These are phyloP conservation scores for Leccinellum rugosiceps DNA, from an alignment of 768 basidiomycete species.

Conservation along the genomic window DNA sequence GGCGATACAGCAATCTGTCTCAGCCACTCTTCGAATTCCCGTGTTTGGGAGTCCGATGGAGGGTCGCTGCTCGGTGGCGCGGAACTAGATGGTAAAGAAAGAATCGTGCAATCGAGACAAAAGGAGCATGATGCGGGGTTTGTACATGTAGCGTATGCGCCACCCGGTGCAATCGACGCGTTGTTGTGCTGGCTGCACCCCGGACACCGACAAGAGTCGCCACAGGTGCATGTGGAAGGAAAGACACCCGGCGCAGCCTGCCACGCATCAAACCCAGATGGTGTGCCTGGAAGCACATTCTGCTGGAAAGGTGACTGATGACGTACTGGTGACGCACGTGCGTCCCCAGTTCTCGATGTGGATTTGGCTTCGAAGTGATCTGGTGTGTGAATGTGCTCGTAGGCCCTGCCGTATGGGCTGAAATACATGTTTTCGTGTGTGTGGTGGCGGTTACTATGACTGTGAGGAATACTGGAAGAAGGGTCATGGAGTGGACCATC, in stretches of 20 bases:
- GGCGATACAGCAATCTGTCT: conserved; percentile 41
- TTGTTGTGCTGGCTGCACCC: conserved; percentile 59
- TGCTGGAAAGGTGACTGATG: conserved; percentile 27
- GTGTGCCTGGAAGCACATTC: conserved; percentile 26
- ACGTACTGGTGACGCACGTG: conserved; percentile 19
- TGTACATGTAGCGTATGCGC: conserved; percentile 34
- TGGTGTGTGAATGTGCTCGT: conserved; percentile 45
- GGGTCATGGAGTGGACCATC: conserved; percentile 47
- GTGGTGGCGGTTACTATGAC: conserved; percentile 44
- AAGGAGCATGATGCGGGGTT: conserved; percentile 40
- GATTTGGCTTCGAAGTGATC: conserved; percentile 32
- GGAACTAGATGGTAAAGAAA: conserved; percentile 43
- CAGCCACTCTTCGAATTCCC: conserved; percentile 63
- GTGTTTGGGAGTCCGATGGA: conserved; percentile 41
- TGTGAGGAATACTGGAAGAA: conserved; percentile 42
- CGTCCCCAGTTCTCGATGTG: conserved; percentile 10
- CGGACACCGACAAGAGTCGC: conserved; percentile 59
- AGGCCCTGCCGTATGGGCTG: conserved; percentile 69
- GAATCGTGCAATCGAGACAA: conserved; percentile 64
- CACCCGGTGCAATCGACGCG: conserved; percentile 37
- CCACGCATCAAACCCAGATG: conserved; percentile 24
- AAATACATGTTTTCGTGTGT: conserved; percentile 49
- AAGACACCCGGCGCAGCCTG: conserved; percentile 26
- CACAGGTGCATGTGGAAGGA: conserved; percentile 59
- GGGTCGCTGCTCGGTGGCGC: conserved; percentile 41